Percentiles rank a stretch among this genome's conserved stretches.
Conservation (phyloP, 2,329 filamentous ascomycete species). For the Biscogniauxia sp. region DNA sequence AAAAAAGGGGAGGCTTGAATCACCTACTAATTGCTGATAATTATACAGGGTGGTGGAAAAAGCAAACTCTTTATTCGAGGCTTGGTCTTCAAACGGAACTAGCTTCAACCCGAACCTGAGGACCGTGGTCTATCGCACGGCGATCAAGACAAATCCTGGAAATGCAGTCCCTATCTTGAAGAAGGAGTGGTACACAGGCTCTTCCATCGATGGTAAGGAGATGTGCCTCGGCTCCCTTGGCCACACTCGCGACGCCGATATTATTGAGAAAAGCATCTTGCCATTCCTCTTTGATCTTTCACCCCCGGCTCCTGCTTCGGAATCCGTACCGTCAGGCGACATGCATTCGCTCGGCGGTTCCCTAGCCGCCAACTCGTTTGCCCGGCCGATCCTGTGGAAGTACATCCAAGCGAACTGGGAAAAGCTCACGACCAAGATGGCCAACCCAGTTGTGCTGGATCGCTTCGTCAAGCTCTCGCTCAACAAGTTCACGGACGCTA, state of each 20-base stretch:
- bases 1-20: not conserved
- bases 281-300: slow-evolving; percentile 75
- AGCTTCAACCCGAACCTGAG: slow-evolving; percentile 81
- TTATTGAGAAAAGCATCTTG: slow-evolving; percentile 65
- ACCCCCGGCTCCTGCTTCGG: slow-evolving; percentile 45
- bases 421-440: slow-evolving; percentile 67
- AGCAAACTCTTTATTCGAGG: slow-evolving; percentile 74
- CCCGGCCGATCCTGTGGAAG: slow-evolving; percentile 75
- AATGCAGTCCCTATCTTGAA: slow-evolving; percentile 72
- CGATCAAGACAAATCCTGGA: slow-evolving; percentile 67
- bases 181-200: slow-evolving; percentile 78
- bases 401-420: slow-evolving; percentile 85
- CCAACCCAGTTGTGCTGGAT: slow-evolving; percentile 84
- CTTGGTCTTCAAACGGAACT: slow-evolving; percentile 68
- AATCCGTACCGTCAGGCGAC: slow-evolving; percentile 79
- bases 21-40: slow-evolving; percentile 17
- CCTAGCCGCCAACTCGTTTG: slow-evolving; percentile 70
- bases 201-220: slow-evolving; percentile 87
- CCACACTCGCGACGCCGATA: slow-evolving; percentile 63
- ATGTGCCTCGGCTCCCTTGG: slow-evolving; percentile 77
- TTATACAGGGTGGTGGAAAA: slow-evolving; percentile 62
- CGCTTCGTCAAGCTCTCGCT: slow-evolving; percentile 79
- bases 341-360: slow-evolving; percentile 77
- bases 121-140: slow-evolving; percentile 74
- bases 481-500: slow-evolving; percentile 71